Base-by-base conservation (phyloP, 2,329 filamentous ascomycete species). In the Tolypocladium nubicola region DNA sequence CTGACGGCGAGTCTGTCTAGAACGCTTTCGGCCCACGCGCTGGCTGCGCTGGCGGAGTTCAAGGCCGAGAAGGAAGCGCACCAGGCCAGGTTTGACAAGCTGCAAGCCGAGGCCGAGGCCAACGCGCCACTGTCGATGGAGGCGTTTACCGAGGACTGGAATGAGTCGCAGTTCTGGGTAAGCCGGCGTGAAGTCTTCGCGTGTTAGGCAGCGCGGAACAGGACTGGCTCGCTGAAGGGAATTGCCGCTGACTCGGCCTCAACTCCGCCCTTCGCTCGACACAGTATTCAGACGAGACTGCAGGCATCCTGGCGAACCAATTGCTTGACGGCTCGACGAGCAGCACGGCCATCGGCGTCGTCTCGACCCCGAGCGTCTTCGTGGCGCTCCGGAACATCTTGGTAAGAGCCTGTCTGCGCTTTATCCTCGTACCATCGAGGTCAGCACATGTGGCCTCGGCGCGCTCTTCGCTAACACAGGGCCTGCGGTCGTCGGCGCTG, bases 111-210 rank as follows among this genome's bases (percentile, higher is more conserved):
- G 40, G 83, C 84, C 1, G 85, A 88, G 66, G 74, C 79, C 52
- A 76, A 79, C 35, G 57, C 61, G 38, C 68, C 70, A 43, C 60
- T 81, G 56, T 76, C 74, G 19, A 93, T 93, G 82, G 83, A 88
- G 37, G 75, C 80, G 1, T 94, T 93, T 65, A 77, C 78, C 1
- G 89, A 93, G 71, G 86, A 93, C 70, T 94, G 89, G 89, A 89
- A 92, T 66, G 82, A 87, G 66, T 87, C 83, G 60, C 89, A 93
- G 71, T 94, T 94, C 66, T 94, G 89, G 89, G 85, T 89, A 76
- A 43, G 77, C 67, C 21, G 38, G 39, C 14, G 43, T 54, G 23
- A 14, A 21, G 37, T 26, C 37, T 16, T 6, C 19, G 26, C 19
- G 45, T 33, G 26, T n/a, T 16, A 30, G 16, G 45, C 45, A n/a